Evolutionary conservation across 495 filamentous ascomycete genomes (phyloP), one percentile per base, ranked within the genome.

Genomic region (Xylaria intraflava): DNA sequence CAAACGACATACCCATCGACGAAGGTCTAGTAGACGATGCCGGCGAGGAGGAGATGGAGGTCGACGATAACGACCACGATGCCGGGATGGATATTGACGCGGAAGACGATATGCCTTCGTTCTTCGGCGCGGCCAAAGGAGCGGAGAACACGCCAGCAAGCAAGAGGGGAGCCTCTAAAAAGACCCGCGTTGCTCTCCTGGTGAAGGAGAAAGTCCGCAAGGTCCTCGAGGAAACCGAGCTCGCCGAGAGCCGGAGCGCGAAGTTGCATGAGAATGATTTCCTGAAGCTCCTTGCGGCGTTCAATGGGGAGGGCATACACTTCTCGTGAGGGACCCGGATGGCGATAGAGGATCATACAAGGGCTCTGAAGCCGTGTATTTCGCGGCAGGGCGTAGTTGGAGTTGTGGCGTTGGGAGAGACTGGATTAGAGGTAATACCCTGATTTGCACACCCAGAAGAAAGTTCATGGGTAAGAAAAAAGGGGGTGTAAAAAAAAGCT

Each of bases 201-300:
- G 83, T 97, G 4, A 79, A 82, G 57, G 83, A 85, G 58, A 95
- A 96, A 72, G 84, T 96, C 17, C 74, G 84, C 51, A 87, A 83
- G 67, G 88, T 96, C 20, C 69, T 96, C 43, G 82, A 87, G 60
- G 79, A 87, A 47, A 95, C 90, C 2, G 78, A 81, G 30, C 71
- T 97, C 46, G 87, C 80, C 3, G 88, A 94, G 39, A 88, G 85
- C 72, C 70, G 90, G 54, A 86, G 89, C 7, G 79, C 87, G 53
- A 85, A 88, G 73, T 90, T 89, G 56, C 90, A 95, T 65, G 88
- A 95, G 69, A 88, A 87, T 46, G 90, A 95, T 59, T 96, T 96
- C 64, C 69, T 97, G 66, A 70, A 68, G 39, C 58, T 82, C 20
- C 68, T 80, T 14, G 65, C 55, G 7, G 68, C 68, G 29, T 91